Base-by-base conservation (phyloP, 23 red algal species). In the Gracilaria vermiculophylla region DNA sequence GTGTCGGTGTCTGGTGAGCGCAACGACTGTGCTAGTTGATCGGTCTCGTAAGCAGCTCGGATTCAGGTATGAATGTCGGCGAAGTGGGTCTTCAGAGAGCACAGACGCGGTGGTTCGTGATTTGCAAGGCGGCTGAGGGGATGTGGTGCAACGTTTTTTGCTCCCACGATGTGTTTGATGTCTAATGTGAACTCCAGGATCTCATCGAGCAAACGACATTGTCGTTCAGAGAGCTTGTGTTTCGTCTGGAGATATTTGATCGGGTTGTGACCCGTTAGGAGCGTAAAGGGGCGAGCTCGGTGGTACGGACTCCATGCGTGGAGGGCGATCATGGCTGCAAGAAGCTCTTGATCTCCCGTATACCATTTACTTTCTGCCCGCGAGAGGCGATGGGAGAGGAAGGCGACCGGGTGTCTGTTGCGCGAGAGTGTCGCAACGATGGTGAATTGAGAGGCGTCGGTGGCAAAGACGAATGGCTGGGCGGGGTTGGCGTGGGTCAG, bases 331-430 rank as follows among this genome's bases (percentile, higher is more conserved):
- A 82, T 82, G 49, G 39, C 28, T 0, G 1, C 78, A 41, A 62
- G 56, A 5, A 62, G 15, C 12, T 82, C 53, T 61, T 82, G 78
- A 62, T 82, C 51, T 19, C 78, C 53, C 20, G 56, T 39, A 64
- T 62, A 52, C 53, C 53, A 82, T 6, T 36, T 0, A 20, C 12
- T 20, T 29, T 82, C 78, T 43, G 53, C 7, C 7, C 29, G 17
- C 5, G 78, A 57, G 24, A 62, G 49, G 5, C 78, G 29, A 29
- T 82, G 54, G 29, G 78, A 82, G 6, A 82, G 10, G 27, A 0
- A 64, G 5, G 51, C 29, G 12, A 51, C 33, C 16, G 78, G 52
- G 31, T 80, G 76, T 37, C 76, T 44, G 57, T 80, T 14, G 0
- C 57, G 45, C 12, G 48, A 29, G 5, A 82, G 19, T 35, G 51